phyloP scores from a whole-genome alignment of 1,139 yeast species.

The Blastobotrys serpentis region DNA sequence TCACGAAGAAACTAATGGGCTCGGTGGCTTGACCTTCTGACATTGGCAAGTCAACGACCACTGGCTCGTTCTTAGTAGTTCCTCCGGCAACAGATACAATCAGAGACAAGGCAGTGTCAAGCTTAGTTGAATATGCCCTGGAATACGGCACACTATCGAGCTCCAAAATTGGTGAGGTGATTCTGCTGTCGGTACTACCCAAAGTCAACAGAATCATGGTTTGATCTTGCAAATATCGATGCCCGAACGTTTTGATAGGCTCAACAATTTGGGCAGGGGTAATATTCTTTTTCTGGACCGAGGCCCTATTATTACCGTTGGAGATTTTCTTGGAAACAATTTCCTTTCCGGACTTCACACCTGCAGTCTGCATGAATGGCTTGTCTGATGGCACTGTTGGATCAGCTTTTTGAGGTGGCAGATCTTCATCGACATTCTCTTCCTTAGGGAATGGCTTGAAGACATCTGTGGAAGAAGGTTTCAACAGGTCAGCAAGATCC shows the following conservation, averaged over 20 bases:
- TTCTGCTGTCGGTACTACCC: conserved; percentile 82
- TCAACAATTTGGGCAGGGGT: conserved; percentile 9
- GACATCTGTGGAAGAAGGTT: conserved; percentile 41
- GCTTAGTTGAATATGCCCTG: conserved; percentile 72
- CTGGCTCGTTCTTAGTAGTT: conserved; percentile 60
- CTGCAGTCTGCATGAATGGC: conserved; percentile 6
- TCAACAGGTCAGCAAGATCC: conserved; percentile 59
- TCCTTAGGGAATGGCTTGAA: conserved; percentile 13
- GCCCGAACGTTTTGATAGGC: conserved; percentile 77
- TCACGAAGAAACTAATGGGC: conserved; percentile 73
- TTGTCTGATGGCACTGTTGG: conserved; percentile 3
- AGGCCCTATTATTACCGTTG: neutral
- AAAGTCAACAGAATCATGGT: conserved; percentile 72
- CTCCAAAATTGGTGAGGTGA: conserved; percentile 58
- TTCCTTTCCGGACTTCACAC: conserved; percentile 16
- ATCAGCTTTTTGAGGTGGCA: neutral
- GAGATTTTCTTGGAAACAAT: conserved; percentile 7
- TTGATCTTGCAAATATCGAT: conserved; percentile 61
- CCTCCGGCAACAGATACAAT: conserved; percentile 48
- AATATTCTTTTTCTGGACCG: conserved; percentile 3
- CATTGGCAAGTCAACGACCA: conserved; percentile 74
- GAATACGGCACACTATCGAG: conserved; percentile 72
- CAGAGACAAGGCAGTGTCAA: conserved; percentile 84
- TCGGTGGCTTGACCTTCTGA: conserved; percentile 83
- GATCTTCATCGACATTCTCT: neutral